phyloP scores from a whole-genome alignment of 2,329 filamentous ascomycete species.

The Fulvia fulva region DNA sequence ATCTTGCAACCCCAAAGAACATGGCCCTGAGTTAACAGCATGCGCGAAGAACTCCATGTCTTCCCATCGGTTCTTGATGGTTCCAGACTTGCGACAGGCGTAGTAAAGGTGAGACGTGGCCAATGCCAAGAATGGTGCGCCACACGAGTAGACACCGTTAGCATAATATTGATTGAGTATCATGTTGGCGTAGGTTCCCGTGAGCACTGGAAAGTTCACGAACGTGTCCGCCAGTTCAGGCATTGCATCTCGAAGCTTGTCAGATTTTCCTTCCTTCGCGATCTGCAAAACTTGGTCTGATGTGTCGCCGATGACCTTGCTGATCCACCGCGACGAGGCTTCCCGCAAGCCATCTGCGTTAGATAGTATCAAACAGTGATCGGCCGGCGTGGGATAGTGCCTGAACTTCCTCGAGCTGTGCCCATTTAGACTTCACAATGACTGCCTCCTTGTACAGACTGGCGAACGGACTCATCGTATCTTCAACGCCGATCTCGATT shows the following conservation, averaged over 20 bases:
- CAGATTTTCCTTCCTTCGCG: too few relatives aligned
- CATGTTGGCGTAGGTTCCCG: background rate
- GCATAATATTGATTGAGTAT: background rate
- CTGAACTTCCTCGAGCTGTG: background rate
- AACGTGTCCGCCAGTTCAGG: background rate
- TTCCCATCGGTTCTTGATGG: background rate
- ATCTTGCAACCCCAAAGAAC: background rate
- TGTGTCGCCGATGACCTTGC: too few relatives aligned
- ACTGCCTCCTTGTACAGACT: background rate
- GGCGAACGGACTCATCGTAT: background rate
- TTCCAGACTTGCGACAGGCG: background rate
- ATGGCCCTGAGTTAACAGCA: background rate
- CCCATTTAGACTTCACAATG: background rate
- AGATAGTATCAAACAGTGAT: too few relatives aligned
- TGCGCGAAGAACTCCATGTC: background rate
- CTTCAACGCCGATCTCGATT: background rate
- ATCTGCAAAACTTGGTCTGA: too few relatives aligned
- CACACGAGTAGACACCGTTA: background rate
- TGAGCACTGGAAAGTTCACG: background rate
- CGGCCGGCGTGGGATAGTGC: too few relatives aligned
- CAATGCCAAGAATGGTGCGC: background rate
- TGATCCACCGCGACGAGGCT: too few relatives aligned
- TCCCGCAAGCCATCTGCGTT: too few relatives aligned
- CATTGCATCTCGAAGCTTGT: too few relatives aligned
- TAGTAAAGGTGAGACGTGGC: background rate